Conservation (phyloP, 73 alveolate species). For the Paramecium sexaurelia region DNA sequence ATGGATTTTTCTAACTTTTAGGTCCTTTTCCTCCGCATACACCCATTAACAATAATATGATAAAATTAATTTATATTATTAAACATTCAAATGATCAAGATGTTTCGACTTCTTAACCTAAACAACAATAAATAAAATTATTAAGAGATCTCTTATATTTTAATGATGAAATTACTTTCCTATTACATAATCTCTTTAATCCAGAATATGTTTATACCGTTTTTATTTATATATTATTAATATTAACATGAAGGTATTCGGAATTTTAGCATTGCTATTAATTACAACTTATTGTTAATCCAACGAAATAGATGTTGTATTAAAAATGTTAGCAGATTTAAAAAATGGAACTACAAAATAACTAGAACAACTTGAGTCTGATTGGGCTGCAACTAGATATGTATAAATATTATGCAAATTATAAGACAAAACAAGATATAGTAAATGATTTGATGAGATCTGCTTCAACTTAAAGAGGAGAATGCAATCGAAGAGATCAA, state of each 20-base stretch:
- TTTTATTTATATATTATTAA: neutral
- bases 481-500: constrained; percentile 41
- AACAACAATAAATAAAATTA: neutral
- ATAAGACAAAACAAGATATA: neutral
- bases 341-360: neutral
- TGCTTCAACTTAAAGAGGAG: constrained; percentile 38
- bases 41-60: neutral
- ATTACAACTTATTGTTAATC: neutral
- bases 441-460: constrained; percentile 8
- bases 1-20: neutral
- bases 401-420: neutral
- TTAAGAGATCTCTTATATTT: neutral
- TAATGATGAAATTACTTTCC: neutral
- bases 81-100: neutral
- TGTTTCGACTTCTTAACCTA: neutral
- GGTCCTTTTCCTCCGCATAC: constrained; percentile 13
- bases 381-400: neutral
- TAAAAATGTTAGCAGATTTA: constrained; percentile 17
- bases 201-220: neutral
- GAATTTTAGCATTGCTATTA: constrained; percentile 4
- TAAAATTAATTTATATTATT: neutral
- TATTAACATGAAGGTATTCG: constrained; percentile 29
- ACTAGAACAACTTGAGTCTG: neutral
- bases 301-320: constrained; percentile 48
- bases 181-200: neutral